A percentile compares a stretch with the other conserved stretches of the same genome.
These are phyloP conservation scores for Paraconiothyrium brasiliense DNA, from an alignment of 2,329 filamentous ascomycete species.

Conservation along the genomic window DNA sequence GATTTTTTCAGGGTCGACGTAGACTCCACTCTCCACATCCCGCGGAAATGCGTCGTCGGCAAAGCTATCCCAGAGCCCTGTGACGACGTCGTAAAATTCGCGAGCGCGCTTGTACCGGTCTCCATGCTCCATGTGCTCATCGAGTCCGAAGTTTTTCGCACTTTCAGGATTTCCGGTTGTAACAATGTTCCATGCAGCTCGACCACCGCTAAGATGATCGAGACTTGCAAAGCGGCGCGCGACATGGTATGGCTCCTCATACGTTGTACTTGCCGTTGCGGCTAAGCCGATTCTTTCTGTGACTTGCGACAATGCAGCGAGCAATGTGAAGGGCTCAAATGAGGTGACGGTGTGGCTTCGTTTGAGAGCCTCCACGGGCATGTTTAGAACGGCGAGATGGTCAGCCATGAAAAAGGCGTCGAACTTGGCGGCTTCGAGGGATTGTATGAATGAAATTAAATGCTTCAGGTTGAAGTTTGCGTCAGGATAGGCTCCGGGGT, in stretches of 20 bases:
- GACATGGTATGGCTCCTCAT: slow-evolving; percentile 64
- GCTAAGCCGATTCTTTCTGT: slow-evolving; percentile 63
- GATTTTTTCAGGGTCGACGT: slow-evolving; percentile 62
- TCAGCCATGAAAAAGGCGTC: slow-evolving; percentile 68
- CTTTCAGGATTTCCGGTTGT: slow-evolving; percentile 64
- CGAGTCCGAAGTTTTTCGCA: slow-evolving; percentile 62
- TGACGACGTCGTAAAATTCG: slow-evolving; percentile 64
- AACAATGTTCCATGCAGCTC: slow-evolving; percentile 65
- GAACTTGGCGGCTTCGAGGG: slow-evolving; percentile 64
- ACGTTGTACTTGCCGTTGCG: slow-evolving; percentile 64
- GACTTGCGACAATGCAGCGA: slow-evolving; percentile 60
- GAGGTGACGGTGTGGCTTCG: slow-evolving; percentile 67
- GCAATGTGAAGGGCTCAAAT: slow-evolving; percentile 65
- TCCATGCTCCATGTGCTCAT: slow-evolving; percentile 60
- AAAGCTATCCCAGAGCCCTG: slow-evolving; percentile 64
- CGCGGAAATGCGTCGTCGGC: slow-evolving; percentile 65
- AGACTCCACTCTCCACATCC: slow-evolving; percentile 59
- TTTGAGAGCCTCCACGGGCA: slow-evolving; percentile 66
- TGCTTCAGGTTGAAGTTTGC: slow-evolving; percentile 67
- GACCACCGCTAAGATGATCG: slow-evolving; percentile 61
- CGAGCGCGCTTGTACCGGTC: slow-evolving; percentile 62
- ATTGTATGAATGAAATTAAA: slow-evolving; percentile 63
- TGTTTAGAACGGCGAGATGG: slow-evolving; percentile 64
- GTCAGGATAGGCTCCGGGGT: slow-evolving; percentile 63
- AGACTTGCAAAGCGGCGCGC: slow-evolving; percentile 64